Evolutionary conservation across 2,329 filamentous ascomycete species (phyloP).

Genomic region (Botrytis deweyae): DNA sequence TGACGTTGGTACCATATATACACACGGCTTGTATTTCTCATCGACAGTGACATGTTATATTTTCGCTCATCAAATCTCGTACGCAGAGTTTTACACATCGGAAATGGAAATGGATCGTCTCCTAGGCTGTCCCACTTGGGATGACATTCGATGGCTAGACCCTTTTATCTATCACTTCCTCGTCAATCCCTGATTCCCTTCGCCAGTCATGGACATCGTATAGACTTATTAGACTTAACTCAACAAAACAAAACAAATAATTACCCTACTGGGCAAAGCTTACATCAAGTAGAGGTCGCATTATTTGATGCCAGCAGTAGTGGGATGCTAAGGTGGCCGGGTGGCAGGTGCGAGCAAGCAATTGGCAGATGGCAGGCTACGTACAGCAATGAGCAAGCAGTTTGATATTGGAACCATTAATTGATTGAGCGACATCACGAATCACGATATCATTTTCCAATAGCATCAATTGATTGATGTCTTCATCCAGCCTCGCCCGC

Average conservation of each 20-base stretch:
- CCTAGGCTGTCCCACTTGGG: not conserved
- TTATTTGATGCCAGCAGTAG: slow-evolving; percentile 10
- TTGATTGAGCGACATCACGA: not conserved
- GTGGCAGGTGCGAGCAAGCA: not conserved
- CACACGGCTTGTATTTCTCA: not conserved
- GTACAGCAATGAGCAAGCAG: not conserved
- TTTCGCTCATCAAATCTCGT: not conserved
- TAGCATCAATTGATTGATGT: not conserved
- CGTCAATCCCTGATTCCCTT: not conserved
- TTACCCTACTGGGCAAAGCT: not conserved
- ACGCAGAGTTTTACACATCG: not conserved
- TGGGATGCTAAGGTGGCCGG: slow-evolving; percentile 9
- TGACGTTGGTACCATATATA: not conserved
- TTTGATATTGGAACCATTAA: not conserved
- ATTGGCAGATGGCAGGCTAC: not conserved
- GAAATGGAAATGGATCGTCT: not conserved
- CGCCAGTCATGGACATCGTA: not conserved
- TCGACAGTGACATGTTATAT: not conserved
- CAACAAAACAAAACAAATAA: not conserved
- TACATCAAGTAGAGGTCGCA: not conserved
- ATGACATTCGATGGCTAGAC: slow-evolving; percentile 3
- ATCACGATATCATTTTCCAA: not conserved
- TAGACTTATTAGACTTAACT: not conserved
- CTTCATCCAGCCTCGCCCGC: not conserved
- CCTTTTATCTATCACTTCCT: not conserved